Percentiles rank a stretch among this genome's conserved stretches.
Evolutionary conservation across 176 grass and related monocot genomes (phyloP).

Genomic region (Oryza nivara): DNA sequence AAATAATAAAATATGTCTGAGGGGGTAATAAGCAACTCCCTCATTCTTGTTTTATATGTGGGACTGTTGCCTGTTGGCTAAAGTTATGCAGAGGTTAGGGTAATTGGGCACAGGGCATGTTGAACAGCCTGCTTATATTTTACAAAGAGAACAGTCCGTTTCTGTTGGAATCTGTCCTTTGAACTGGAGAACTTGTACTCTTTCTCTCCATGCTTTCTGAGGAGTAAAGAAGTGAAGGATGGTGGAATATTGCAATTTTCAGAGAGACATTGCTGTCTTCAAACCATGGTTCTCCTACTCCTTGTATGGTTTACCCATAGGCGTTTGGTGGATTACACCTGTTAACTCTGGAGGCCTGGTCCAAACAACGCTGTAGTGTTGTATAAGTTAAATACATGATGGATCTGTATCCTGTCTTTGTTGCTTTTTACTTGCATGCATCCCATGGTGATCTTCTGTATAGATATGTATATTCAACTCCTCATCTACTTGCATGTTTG

Average conservation of each 20-base stretch:
- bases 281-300: constrained; percentile 14
- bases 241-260: constrained; percentile 8
- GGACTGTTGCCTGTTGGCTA: constrained; percentile 16
- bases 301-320: neutral
- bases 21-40: constrained; percentile 16
- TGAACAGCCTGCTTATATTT: constrained; percentile 11
- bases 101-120: constrained; percentile 15
- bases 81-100: constrained; percentile 23
- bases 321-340: neutral
- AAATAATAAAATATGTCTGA: constrained; percentile 7
- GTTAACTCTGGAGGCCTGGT: neutral
- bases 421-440: constrained; percentile 6
- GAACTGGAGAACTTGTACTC: constrained; percentile 20
- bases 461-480: neutral
- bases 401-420: neutral
- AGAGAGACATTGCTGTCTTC: constrained; percentile 24
- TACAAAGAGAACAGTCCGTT: constrained; percentile 27
- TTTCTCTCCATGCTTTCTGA: neutral
- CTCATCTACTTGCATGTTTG: neutral
- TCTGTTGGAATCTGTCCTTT: constrained; percentile 16
- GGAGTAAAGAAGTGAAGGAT: neutral
- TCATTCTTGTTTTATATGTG: constrained; percentile 33
- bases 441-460: neutral
- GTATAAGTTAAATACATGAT: constrained; percentile 4
- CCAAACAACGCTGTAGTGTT: neutral